Evolutionary conservation across 495 filamentous ascomycete genomes (phyloP).

Genomic region (Parachaetomium inaequale): DNA sequence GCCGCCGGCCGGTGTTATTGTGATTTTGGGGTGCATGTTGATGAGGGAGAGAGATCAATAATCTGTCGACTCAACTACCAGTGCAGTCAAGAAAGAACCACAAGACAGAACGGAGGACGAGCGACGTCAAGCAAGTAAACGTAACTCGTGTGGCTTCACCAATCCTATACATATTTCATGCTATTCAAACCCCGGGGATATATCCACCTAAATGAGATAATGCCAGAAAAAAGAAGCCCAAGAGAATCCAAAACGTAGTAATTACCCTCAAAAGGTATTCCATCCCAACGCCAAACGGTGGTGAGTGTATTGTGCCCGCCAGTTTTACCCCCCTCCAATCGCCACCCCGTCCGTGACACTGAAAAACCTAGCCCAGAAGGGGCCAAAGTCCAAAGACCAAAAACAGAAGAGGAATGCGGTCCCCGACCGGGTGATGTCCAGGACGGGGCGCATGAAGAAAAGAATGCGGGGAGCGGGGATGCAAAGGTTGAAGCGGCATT

Average conservation of each 20-base stretch:
- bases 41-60: background rate
- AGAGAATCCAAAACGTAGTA: conserved; percentile 10
- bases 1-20: background rate
- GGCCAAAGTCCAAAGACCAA: background rate
- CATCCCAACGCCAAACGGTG: conserved; percentile 19
- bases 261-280: conserved; percentile 6
- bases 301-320: background rate
- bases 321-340: conserved; percentile 8
- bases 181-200: conserved; percentile 16
- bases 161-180: conserved; percentile 12
- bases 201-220: conserved; percentile 16
- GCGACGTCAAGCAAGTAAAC: background rate
- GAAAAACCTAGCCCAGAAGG: conserved; percentile 3
- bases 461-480: conserved; percentile 20
- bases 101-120: background rate
- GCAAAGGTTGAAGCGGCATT: conserved; percentile 1
- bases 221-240: background rate
- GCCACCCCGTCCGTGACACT: background rate
- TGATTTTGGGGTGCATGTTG: background rate
- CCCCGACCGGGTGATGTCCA: conserved; percentile 13
- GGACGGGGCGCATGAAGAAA: conserved; percentile 16
- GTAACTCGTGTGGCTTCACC: conserved; percentile 2
- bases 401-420: background rate
- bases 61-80: background rate
- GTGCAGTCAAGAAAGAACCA: background rate